Percentiles rank a stretch among this genome's conserved stretches.
These are phyloP conservation scores for Madurella fahalii DNA, from an alignment of 2,329 filamentous ascomycete genomes.

Conservation along the genomic window DNA sequence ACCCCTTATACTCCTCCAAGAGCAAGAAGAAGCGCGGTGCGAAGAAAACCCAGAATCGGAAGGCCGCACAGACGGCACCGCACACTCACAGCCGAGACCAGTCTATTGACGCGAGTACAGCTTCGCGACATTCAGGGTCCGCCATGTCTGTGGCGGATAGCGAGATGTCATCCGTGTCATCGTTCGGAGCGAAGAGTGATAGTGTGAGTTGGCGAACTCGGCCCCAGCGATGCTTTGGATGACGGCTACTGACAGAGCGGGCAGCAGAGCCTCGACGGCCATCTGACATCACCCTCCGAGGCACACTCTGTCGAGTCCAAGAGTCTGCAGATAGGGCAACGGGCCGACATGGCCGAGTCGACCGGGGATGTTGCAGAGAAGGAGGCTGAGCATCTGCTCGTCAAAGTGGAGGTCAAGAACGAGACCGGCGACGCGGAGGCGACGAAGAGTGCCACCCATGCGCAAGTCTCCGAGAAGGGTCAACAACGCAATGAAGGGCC, in stretches of 20 bases:
- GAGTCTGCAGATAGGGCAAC: not conserved
- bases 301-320: not conserved
- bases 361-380: slow-evolving; percentile 19
- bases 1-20: not conserved
- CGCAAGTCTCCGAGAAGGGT: not conserved
- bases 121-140: not conserved
- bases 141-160: not conserved
- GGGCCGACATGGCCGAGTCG: slow-evolving; percentile 12
- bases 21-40: not conserved
- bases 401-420: not conserved
- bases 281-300: not conserved
- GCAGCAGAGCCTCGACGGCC: slow-evolving; percentile 1
- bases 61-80: not conserved
- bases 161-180: not conserved
- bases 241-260: not conserved
- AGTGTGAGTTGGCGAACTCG: slow-evolving; percentile 1
- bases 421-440: not conserved
- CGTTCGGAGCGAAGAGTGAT: slow-evolving; percentile 1
- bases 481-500: not conserved
- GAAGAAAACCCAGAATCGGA: not conserved
- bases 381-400: slow-evolving; percentile 13
- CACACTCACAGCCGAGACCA: not conserved
- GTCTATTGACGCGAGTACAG: not conserved
- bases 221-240: not conserved
- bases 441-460: not conserved